phyloP scores from a whole-genome alignment of 2,329 filamentous ascomycete species.

The Beauveria sp. region DNA sequence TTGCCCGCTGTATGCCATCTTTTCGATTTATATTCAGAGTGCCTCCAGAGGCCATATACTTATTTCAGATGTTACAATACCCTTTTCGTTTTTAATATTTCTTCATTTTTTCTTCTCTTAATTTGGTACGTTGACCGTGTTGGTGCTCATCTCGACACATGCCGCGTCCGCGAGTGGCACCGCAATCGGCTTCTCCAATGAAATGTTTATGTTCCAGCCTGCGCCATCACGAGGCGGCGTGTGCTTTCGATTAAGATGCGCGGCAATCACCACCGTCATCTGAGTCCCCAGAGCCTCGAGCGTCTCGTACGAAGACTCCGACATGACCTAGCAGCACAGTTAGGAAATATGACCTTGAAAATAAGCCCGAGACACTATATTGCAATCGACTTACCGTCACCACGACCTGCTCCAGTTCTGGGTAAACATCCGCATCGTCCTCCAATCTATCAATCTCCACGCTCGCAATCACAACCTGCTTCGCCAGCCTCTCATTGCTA shows the following conservation, averaged over 20 bases:
- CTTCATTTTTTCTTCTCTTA: neutral
- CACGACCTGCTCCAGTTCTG: conserved; percentile 49
- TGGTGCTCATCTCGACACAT: conserved; percentile 45
- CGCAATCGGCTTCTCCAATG: conserved; percentile 65
- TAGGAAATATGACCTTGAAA: neutral
- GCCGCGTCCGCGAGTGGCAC: conserved; percentile 67
- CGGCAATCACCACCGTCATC: conserved; percentile 38
- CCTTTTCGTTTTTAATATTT: neutral
- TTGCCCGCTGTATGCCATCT: neutral
- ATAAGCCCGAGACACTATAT: neutral
- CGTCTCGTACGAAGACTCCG: conserved; percentile 52
- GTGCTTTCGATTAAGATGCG: conserved; percentile 28
- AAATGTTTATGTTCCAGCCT: conserved; percentile 49
- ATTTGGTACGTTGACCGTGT: conserved; percentile 14
- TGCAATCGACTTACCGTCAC: conserved; percentile 43
- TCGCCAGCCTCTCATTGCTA: conserved; percentile 56
- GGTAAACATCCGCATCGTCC: conserved; percentile 41
- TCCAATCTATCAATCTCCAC: conserved; percentile 51
- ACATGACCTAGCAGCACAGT: conserved; percentile 27
- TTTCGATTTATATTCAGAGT: neutral
- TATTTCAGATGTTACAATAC: neutral
- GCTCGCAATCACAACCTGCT: conserved; percentile 59
- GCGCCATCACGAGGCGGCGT: conserved; percentile 12
- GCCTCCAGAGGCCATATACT: neutral
- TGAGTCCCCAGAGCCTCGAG: conserved; percentile 52